phyloP scores from a whole-genome alignment of 768 basidiomycete species.

The Kwoniella shandongensis region DNA sequence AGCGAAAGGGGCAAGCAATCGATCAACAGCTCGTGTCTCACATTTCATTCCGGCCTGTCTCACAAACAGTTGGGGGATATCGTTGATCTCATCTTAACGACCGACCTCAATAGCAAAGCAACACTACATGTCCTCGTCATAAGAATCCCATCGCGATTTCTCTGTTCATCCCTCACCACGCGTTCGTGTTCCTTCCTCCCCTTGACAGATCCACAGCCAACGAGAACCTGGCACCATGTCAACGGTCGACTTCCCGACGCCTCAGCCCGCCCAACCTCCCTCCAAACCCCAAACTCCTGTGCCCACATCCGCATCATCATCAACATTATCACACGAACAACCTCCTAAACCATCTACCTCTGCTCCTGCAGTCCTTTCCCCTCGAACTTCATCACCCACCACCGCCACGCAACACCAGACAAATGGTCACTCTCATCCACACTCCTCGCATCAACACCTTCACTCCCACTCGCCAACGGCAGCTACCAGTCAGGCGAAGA shows the following conservation, averaged over 20 bases:
- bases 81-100: no score
- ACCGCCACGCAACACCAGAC: background rate
- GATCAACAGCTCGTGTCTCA: no score
- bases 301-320: background rate
- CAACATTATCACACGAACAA: background rate
- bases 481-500: background rate
- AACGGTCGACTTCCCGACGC: slow-evolving; percentile 35
- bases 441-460: background rate
- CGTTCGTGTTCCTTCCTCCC: no score
- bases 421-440: background rate
- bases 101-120: no score
- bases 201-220: no score
- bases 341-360: slow-evolving; percentile 9
- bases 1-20: no score
- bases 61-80: no score
- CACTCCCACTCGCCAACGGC: background rate
- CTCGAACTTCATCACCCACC: slow-evolving; percentile 12
- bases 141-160: no score
- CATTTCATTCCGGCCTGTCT: no score
- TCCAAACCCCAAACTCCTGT: background rate
- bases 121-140: no score
- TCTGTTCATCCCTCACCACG: no score
- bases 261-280: slow-evolving; percentile 6
- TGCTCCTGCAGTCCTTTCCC: slow-evolving; percentile 13
- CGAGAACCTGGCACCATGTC: no score